phyloP scores from a whole-genome alignment of 345 rosid genomes.

The Hibiscus trionum region DNA sequence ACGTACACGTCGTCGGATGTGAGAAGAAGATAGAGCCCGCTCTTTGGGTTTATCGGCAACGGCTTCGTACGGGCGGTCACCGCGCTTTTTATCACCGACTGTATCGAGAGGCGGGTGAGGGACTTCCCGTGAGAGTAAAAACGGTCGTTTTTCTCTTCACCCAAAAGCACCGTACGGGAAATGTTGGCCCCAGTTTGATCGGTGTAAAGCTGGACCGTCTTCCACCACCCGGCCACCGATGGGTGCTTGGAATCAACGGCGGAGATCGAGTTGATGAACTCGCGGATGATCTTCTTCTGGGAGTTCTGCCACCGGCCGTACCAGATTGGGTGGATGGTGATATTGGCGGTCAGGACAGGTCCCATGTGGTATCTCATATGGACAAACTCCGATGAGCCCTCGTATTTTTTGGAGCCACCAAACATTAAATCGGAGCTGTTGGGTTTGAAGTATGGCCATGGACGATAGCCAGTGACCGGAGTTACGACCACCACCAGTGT shows the following conservation, averaged over 20 bases:
- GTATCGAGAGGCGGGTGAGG: constrained; percentile 67
- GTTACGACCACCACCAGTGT: constrained; percentile 18
- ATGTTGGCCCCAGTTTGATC: constrained; percentile 79
- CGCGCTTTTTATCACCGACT: constrained; percentile 77
- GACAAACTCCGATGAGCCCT: constrained; percentile 91
- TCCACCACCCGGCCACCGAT: constrained; percentile 94
- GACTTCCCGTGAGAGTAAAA: constrained; percentile 86
- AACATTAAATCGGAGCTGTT: constrained; percentile 45
- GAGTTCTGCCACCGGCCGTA: constrained; percentile 71
- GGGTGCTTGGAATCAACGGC: constrained; percentile 45
- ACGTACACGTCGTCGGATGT: constrained; percentile 85
- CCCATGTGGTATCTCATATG: constrained; percentile 89
- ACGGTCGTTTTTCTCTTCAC: constrained; percentile 81
- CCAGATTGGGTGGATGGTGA: constrained; percentile 86
- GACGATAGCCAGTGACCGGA: constrained; percentile 53
- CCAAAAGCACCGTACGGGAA: constrained; percentile 47
- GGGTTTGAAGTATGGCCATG: constrained; percentile 50
- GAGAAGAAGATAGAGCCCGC: constrained; percentile 71
- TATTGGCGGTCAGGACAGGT: constrained; percentile 78
- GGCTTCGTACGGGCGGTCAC: constrained; percentile 62
- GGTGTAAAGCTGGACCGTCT: constrained; percentile 70
- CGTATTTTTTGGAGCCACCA: constrained; percentile 63
- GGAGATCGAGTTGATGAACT: constrained; percentile 78
- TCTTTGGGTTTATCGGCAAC: constrained; percentile 60
- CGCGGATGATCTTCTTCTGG: constrained; percentile 80